These are phyloP conservation scores for Hyphopichia fennica DNA, from an alignment of 1,139 yeast genomes.

Conservation along the genomic window DNA sequence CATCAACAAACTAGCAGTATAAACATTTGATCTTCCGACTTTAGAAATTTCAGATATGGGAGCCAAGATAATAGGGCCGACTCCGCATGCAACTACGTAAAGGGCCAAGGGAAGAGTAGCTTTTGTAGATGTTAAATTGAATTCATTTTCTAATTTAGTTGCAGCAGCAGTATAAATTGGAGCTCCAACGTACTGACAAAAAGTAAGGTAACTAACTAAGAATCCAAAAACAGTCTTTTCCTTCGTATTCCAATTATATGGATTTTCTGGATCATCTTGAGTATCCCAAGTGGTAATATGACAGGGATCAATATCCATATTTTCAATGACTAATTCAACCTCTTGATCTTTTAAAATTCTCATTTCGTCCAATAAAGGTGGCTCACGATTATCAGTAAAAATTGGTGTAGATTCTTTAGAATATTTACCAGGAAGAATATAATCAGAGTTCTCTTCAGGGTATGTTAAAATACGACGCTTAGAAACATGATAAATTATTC, in stretches of 20 bases:
- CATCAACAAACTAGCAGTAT: slow-evolving; percentile 26
- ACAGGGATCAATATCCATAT: slow-evolving; percentile 9
- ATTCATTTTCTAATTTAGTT: slow-evolving; percentile 31
- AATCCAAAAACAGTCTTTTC: slow-evolving; percentile 29
- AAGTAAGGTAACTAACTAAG: slow-evolving; percentile 34
- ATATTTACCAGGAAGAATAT: slow-evolving; percentile 9
- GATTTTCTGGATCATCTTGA: slow-evolving; percentile 37
- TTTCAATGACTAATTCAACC: slow-evolving; percentile 2
- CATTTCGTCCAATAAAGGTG: too few species aligned
- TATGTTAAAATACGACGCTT: slow-evolving; percentile 17
- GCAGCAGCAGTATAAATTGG: slow-evolving; percentile 47
- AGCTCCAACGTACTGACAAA: slow-evolving; percentile 43
- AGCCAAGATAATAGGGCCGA: slow-evolving; percentile 45
- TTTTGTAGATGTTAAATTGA: slow-evolving; percentile 29
- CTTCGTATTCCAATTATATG: slow-evolving; percentile 36
- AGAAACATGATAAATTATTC: slow-evolving; percentile 20
- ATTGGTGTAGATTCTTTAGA: not conserved
- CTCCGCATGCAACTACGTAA: slow-evolving; percentile 33
- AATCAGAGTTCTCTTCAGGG: slow-evolving; percentile 21
- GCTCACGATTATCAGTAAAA: not conserved
- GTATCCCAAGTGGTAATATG: slow-evolving; percentile 33
- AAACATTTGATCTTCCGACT: slow-evolving; percentile 42
- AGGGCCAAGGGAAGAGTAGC: slow-evolving; percentile 26
- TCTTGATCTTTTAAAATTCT: not conserved
- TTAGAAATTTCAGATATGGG: slow-evolving; percentile 45